phyloP scores from a whole-genome alignment of 176 grass and related monocot genomes.

The Bonia amplexicaulis region DNA sequence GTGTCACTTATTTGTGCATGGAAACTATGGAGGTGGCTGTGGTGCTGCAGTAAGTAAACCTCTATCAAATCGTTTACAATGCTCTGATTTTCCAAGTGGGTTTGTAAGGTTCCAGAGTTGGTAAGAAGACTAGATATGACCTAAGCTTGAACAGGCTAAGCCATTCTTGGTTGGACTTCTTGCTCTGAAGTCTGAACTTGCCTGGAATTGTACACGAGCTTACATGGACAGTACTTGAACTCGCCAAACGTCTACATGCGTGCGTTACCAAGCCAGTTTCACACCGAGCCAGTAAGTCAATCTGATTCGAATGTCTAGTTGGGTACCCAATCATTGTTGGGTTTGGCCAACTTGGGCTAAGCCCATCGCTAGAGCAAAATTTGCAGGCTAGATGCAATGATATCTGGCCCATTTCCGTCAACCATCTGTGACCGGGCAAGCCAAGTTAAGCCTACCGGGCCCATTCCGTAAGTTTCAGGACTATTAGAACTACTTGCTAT shows the following conservation, averaged over 20 bases:
- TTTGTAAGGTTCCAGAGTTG: background rate
- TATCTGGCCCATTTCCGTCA: background rate
- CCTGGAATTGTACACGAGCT: background rate
- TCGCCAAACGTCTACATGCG: too few species aligned
- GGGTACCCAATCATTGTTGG: background rate
- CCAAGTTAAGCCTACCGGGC: background rate
- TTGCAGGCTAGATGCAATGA: background rate
- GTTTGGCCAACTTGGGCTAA: background rate
- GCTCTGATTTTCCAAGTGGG: background rate
- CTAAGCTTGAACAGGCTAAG: background rate
- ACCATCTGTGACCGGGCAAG: background rate
- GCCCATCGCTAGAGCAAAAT: background rate
- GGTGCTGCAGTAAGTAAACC: background rate
- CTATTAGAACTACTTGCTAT: background rate
- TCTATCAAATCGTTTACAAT: background rate
- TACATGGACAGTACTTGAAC: background rate
- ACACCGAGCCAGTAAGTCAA: background rate
- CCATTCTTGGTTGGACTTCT: background rate
- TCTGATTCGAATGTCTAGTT: background rate
- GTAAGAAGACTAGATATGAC: background rate
- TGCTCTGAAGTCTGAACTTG: background rate
- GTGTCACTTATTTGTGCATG: background rate
- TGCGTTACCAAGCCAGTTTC: background rate
- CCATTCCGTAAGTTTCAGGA: background rate
- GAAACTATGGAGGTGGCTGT: background rate